phyloP scores from a whole-genome alignment of 139 green algal species.

The Haematococcus sp. region DNA sequence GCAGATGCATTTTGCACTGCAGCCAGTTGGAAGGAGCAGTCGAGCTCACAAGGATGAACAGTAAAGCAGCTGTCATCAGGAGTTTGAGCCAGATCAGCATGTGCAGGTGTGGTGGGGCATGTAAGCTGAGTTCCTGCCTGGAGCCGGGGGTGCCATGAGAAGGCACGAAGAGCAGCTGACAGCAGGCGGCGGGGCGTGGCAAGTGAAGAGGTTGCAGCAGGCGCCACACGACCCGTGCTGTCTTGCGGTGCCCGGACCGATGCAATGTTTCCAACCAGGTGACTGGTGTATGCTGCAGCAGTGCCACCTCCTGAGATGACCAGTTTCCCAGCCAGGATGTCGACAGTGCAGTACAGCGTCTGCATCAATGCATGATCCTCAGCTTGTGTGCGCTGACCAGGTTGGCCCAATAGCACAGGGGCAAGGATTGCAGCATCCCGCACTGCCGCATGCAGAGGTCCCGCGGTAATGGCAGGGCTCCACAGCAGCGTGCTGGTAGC shows the following conservation, averaged over 20 bases:
- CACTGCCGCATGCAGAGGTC: not conserved
- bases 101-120: no score
- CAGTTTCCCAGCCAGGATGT: no score
- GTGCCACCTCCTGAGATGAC: no score
- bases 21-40: conserved; percentile 64
- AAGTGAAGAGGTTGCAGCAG: no score
- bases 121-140: not conserved
- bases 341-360: no score
- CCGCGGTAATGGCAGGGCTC: not conserved
- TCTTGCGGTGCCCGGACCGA: no score
- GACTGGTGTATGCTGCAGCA: no score
- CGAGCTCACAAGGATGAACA: conserved; percentile 54
- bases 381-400: not conserved
- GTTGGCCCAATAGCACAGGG: not conserved
- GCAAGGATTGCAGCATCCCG: not conserved
- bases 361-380: not conserved
- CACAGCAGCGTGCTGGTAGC: not conserved
- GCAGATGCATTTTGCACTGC: conserved; percentile 7
- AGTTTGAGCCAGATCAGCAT: no score
- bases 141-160: not conserved
- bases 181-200: not conserved
- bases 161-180: not conserved
- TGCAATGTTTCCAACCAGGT: no score
- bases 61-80: not conserved
- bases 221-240: no score